A percentile compares a stretch with the other conserved stretches of the same genome.
phyloP scores from a whole-genome alignment of 192 early-diverging fungal species.

The Umbelopsis sp. region DNA sequence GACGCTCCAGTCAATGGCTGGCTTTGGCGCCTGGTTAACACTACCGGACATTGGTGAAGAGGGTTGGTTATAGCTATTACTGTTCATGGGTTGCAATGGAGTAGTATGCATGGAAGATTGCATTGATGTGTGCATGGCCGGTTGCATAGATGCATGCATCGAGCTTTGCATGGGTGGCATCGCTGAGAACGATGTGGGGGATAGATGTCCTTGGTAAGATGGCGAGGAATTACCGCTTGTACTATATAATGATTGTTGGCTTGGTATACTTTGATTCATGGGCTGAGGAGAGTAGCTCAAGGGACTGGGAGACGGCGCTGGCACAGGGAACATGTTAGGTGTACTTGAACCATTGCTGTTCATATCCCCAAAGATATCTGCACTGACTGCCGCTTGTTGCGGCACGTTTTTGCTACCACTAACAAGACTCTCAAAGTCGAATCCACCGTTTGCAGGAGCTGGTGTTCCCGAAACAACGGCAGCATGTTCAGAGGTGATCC shows the following conservation, averaged over 20 bases:
- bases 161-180: not conserved
- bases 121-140: not conserved
- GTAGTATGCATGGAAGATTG: too few relatives aligned
- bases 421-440: conserved; percentile 9
- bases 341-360: not conserved
- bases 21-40: not conserved
- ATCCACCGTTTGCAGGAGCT: conserved; percentile 24
- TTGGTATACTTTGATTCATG: conserved; percentile 1
- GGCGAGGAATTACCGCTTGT: not conserved
- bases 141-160: not conserved
- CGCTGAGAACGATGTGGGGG: not conserved
- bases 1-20: not conserved
- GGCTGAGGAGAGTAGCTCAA: conserved; percentile 4
- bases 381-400: not conserved
- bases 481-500: conserved; percentile 24
- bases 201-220: not conserved
- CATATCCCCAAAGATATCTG: conserved; percentile 12
- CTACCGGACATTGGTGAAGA: too few relatives aligned
- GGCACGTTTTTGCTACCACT: not conserved
- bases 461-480: conserved; percentile 25
- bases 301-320: not conserved
- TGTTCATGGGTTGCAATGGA: too few relatives aligned
- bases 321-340: not conserved
- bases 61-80: too few relatives aligned
- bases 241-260: not conserved